Evolutionary conservation across 768 basidiomycete genomes (phyloP), one percentile per base, ranked within the genome.

Genomic region (Punctularia strigosozonata): DNA sequence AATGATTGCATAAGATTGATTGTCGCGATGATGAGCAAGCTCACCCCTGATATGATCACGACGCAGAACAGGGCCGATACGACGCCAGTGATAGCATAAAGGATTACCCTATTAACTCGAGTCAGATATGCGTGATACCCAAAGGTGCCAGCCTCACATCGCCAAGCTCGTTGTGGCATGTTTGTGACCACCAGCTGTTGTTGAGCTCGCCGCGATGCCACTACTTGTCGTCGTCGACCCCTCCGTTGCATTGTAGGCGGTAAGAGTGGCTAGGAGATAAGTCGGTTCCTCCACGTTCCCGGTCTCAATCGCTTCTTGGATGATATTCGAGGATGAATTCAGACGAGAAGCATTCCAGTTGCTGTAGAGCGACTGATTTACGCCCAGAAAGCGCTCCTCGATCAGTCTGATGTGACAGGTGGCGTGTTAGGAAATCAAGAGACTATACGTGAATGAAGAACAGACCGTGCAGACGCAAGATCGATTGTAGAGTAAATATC

Each of bases 51-150:
- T 10, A 90, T 59, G 46, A 95, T 83, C 43, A 95, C 88, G 33
- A 84, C 61, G 45, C 78, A 75, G 60, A 95, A 92, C 17, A 91
- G 64, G 19, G 76, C 74, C 18, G 86, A 85, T 26, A 97, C 88
- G 46, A 84, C 80, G 4, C 87, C 91, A 1, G 88, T 90, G 48
- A 94, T 88, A 3, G 77, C 75, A 53, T 94, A 94, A 15, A 88
- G 63, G 21, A 88, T 69, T 40, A 88, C 81, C 86, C 85, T 80
- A 39, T 22, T 34, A 23, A 18, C 17, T n/a, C 19, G 2, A 20
- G 22, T 13, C 17, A 17, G 5, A 24, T 17, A 10, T 30, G 35
- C 17, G 41, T 31, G 35, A 13, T 19, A 2, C 24, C 25, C 13
- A 8, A 19, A 38, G 2, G 33, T 13, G 17, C 10, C 10, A 8